Evolutionary conservation across 331 rosid genomes (phyloP), one percentile per base, ranked within the genome.

Genomic region (Saraca asoca): DNA sequence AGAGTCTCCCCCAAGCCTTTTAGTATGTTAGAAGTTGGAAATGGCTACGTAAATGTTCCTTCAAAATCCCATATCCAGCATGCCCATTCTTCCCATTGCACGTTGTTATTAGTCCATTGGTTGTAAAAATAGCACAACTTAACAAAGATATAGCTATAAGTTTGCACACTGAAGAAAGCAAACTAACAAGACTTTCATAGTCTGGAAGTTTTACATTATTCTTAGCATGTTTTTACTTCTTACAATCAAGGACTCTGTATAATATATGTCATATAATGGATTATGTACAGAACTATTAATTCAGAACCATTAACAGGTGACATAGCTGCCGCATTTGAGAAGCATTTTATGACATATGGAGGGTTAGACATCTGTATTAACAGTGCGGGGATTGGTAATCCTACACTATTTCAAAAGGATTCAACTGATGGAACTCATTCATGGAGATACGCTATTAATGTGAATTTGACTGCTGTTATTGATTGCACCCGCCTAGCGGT

Each of bases 351-450:
- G 9, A 93, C 87, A 15, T 93, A 79, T 78, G 88, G 90, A 70
- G 95, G 98, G 49, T 79, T 93, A 61, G 98, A 93, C 78, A 84
- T 93, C 54, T 93, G 98, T 86, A 83, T 93, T 33, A 86, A 68
- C 73, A 55, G 80, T 51, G 98, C 98, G 5, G 98, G 98, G 70
- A 76, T 87, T 29, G 6, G 1, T 68, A 58, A 12, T 74, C 55
- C 69, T 43, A 33, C 76, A 72, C 85, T 83, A 24, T 90, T 90
- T 35, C n/a, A 37, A 6, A 57, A 70, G 80, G 97, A 93, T 77
- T 68, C 79, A 78, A 84, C 90, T 1, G 94, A 93, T 63, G 98
- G 98, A 53, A 68, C 83, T 72, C 74, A 0, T 46, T 58, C 96
- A 29, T 93, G 98, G 98, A 90, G 85, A 69, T 64, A 42, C 55